Base-by-base conservation (phyloP, 139 green algal species). In the Diplosphaera chodatii region DNA sequence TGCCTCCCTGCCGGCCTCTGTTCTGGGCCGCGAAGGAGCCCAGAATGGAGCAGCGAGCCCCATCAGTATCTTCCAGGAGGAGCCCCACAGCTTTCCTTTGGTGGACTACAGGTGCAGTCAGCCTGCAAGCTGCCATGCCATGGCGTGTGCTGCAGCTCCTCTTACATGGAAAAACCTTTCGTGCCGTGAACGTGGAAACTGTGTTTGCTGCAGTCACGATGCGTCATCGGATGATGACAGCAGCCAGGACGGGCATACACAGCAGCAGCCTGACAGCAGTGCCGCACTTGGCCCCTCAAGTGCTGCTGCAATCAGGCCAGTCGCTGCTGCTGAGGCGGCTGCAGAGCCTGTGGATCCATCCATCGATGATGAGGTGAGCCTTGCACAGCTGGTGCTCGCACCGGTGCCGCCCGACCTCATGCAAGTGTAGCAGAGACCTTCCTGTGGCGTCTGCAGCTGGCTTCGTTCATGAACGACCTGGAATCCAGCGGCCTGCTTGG, bases 401-500 rank as follows among this genome's bases (percentile, higher is more conserved):
- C n/a, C n/a, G n/a, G n/a, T n/a, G n/a, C n/a, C n/a, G n/a, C n/a
- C n/a, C 37, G 10, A 8, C 37, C 10, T 8, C 8, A 8, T 48
- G 37, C 37, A 8, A 48, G 8, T 48, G 37, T 48, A 13, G 10
- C 10, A 8, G 13, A 48, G 37, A 13, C 37, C 37, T 48, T 25
- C 25, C 1, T 65, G 16, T 30, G 69, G 8, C 40, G 37, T 40
- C 1, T 76, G 62, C 77, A 94, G 87, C 78, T 94, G 27, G 84
- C 84, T 0, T 81, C 66, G 63, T 94, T 94, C 71, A 87, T 94
- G 80, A 63, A 82, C 16, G 84, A 94, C 69, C 79, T 94, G 34
- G 82, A 94, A 62, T 80, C 75, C 48, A 88, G 77, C 48, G 88
- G 88, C n/a, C 69, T 94, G 73, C 81, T 92, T n/a, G 73, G 75